Percentiles rank a stretch among this genome's conserved stretches.
Conservation (phyloP, 2,329 filamentous ascomycete genomes). For the Botrytis fragariae region DNA sequence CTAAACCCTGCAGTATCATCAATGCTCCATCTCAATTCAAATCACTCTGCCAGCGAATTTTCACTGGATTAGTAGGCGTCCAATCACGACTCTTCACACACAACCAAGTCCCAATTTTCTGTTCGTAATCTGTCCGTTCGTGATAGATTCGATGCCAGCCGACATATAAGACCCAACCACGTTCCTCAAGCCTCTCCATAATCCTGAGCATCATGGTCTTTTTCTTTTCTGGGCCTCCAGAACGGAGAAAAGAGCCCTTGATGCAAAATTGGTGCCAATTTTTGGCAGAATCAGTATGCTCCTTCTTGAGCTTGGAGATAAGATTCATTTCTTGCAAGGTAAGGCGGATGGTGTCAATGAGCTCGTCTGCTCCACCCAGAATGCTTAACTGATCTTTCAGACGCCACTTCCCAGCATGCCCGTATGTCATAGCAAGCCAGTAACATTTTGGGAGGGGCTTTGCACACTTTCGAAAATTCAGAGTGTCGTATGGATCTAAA, state of each 20-base stretch:
- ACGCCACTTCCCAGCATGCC: background rate
- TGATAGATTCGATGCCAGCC: background rate
- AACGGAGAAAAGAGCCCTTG: background rate
- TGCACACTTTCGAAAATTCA: background rate
- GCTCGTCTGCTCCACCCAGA: constrained; percentile 11
- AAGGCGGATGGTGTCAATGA: constrained; percentile 15
- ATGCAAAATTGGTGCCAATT: background rate
- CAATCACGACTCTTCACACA: constrained; percentile 17
- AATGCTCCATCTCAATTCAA: background rate
- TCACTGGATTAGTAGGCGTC: constrained; percentile 10
- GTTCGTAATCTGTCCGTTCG: background rate
- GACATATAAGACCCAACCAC: constrained; percentile 10
- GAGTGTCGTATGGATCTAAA: background rate
- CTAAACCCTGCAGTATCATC: background rate
- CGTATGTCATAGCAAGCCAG: constrained; percentile 6
- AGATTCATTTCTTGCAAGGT: constrained; percentile 16
- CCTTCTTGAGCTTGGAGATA: background rate
- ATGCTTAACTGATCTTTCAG: background rate
- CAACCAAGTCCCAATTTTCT: constrained; percentile 8
- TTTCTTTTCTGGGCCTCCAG: background rate
- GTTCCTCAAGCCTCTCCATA: constrained; percentile 17
- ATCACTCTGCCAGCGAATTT: constrained; percentile 1
- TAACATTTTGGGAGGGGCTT: constrained; percentile 13
- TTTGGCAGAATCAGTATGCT: background rate
- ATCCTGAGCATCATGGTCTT: constrained; percentile 11